Evolutionary conservation across 148 eudicot genomes (phyloP).

Genomic region (Linanthus parryae): DNA sequence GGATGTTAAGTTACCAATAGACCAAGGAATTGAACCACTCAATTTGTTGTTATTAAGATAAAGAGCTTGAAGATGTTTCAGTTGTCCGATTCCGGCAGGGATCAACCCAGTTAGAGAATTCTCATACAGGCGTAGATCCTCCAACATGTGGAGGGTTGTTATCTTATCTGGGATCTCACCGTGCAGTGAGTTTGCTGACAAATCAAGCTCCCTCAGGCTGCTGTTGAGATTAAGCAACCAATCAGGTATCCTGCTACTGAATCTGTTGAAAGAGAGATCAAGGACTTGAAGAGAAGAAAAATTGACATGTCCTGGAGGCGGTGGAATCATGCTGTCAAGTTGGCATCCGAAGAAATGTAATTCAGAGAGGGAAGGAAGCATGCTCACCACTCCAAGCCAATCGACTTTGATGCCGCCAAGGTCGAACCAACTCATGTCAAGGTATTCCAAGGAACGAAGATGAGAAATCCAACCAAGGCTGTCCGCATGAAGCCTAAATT

Average conservation of each 20-base stretch:
- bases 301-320: background rate
- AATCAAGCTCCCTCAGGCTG: background rate
- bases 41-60: background rate
- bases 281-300: background rate
- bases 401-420: background rate
- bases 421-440: background rate
- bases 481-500: background rate
- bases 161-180: slow-evolving; percentile 1
- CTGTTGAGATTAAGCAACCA: slow-evolving; percentile 2
- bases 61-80: background rate
- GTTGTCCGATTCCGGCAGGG: background rate
- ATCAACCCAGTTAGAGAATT: too few relatives aligned
- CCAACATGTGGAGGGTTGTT: too few relatives aligned
- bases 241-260: background rate
- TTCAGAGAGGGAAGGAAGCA: background rate
- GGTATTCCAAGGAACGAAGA: too few relatives aligned
- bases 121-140: too few relatives aligned
- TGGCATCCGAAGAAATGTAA: background rate
- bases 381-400: slow-evolving; percentile 5
- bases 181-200: background rate
- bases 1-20: slow-evolving; percentile 1
- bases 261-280: background rate
- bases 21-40: background rate
- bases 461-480: background rate
- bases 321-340: background rate